These are phyloP conservation scores for Xylariaceae sp. DNA, from an alignment of 2,329 filamentous ascomycete species.

Conservation along the genomic window DNA sequence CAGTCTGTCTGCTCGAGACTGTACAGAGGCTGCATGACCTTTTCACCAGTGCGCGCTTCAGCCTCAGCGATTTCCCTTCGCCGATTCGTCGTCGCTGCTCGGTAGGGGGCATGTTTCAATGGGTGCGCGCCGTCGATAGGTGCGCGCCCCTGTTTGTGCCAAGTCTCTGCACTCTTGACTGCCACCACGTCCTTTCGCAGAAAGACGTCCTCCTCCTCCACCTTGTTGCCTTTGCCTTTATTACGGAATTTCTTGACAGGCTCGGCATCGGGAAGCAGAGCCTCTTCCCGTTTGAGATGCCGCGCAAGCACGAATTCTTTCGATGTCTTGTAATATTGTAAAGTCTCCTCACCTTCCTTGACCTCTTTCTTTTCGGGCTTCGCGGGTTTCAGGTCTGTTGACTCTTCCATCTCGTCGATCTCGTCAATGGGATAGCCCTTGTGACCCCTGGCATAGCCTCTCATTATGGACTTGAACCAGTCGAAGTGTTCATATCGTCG, in stretches of 20 bases:
- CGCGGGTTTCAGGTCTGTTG: constrained; percentile 68
- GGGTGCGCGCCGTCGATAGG: constrained; percentile 67
- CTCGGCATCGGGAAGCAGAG: constrained; percentile 63
- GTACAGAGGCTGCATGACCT: constrained; percentile 83
- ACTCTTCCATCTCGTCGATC: constrained; percentile 75
- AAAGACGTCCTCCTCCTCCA: constrained; percentile 76
- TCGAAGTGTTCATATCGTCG: constrained; percentile 74
- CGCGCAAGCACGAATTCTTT: constrained; percentile 80
- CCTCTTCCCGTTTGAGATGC: constrained; percentile 89
- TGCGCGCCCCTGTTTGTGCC: constrained; percentile 92
- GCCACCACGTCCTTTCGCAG: constrained; percentile 72
- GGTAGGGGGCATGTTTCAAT: constrained; percentile 82
- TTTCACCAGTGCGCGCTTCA: constrained; percentile 73
- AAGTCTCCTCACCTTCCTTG: constrained; percentile 71
- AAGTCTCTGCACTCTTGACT: constrained; percentile 90
- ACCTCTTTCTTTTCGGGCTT: constrained; percentile 69
- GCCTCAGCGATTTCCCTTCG: constrained; percentile 86
- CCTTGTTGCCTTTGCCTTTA: constrained; percentile 68
- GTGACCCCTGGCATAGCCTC: constrained; percentile 57
- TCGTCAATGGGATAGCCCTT: constrained; percentile 55
- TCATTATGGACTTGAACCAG: constrained; percentile 83
- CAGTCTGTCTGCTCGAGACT: constrained; percentile 83
- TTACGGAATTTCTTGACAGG: constrained; percentile 72
- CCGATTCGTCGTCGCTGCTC: constrained; percentile 82
- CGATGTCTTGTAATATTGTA: constrained; percentile 85